A percentile compares a stretch with the other conserved stretches of the same genome.
Evolutionary conservation across 257 asterid genomes (phyloP).

Genomic region (Primulina tabacum): DNA sequence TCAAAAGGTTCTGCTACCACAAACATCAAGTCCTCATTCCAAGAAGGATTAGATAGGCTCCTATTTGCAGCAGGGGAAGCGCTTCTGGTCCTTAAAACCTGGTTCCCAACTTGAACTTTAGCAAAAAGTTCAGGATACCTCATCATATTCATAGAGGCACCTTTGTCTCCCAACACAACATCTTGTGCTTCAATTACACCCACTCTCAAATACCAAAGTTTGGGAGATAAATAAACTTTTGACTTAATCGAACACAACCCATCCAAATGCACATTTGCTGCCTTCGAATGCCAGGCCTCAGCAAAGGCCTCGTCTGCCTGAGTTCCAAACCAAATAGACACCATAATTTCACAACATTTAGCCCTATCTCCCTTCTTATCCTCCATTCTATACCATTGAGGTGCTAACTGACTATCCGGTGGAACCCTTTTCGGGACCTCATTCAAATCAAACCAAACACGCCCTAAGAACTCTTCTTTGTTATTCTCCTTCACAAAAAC

Average conservation of each 20-base stretch:
- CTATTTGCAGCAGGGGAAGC: conserved; percentile 45
- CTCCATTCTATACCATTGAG: conserved; percentile 86
- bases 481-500: conserved; percentile 57
- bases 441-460: conserved; percentile 75
- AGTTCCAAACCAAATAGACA: conserved; percentile 80
- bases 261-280: conserved; percentile 66
- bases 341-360: conserved; percentile 69
- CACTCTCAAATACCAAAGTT: conserved; percentile 80
- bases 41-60: conserved; percentile 56
- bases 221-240: conserved; percentile 75
- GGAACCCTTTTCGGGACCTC: conserved; percentile 81
- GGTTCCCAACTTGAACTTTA: conserved; percentile 79
- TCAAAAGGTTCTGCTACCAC: conserved; percentile 88
- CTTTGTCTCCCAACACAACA: conserved; percentile 55
- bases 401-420: conserved; percentile 80
- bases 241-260: conserved; percentile 76
- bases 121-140: conserved; percentile 76
- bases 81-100: conserved; percentile 63
- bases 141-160: conserved; percentile 48
- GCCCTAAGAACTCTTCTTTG: conserved; percentile 74
- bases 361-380: conserved; percentile 70
- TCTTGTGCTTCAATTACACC: conserved; percentile 83
- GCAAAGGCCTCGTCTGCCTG: conserved; percentile 87
- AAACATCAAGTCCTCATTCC: conserved; percentile 83
- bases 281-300: conserved; percentile 92